Conservation (phyloP, 139 green algal genomes). For the Pseudopediastrum boryanum region DNA sequence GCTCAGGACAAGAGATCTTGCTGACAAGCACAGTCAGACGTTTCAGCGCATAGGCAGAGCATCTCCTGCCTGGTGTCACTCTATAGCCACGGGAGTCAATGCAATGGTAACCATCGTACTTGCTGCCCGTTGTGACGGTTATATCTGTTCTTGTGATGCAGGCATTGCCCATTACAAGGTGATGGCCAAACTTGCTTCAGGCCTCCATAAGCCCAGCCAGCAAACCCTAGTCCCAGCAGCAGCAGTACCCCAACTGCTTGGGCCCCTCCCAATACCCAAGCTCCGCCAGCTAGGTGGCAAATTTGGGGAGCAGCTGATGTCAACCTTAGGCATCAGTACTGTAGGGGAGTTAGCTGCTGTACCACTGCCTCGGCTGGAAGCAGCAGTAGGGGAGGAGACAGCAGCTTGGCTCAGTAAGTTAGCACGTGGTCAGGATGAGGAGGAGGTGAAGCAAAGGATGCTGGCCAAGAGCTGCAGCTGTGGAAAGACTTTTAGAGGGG, state of each 20-base stretch:
- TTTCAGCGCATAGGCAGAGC: too few relatives aligned
- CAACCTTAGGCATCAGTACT: background rate
- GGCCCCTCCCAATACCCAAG: slow-evolving; percentile 63
- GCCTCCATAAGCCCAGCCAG: slow-evolving; percentile 86
- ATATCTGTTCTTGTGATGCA: too few relatives aligned
- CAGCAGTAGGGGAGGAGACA: slow-evolving; percentile 48
- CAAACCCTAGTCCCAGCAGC: slow-evolving; percentile 78
- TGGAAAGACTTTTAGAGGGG: slow-evolving; percentile 82
- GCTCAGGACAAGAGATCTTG: too few relatives aligned
- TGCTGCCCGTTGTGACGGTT: too few relatives aligned
- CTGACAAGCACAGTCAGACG: too few relatives aligned
- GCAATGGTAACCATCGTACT: too few relatives aligned
- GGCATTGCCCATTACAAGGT: slow-evolving; percentile 74
- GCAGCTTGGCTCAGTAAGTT: slow-evolving; percentile 32
- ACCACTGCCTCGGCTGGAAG: slow-evolving; percentile 54
- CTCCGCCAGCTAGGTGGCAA: slow-evolving; percentile 80
- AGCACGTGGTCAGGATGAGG: slow-evolving; percentile 63
- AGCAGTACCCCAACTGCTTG: slow-evolving; percentile 66
- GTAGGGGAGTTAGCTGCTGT: slow-evolving; percentile 71
- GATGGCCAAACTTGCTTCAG: slow-evolving; percentile 83
- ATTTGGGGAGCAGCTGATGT: slow-evolving; percentile 66
- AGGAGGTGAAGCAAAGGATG: slow-evolving; percentile 67
- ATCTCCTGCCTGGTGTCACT: too few relatives aligned
- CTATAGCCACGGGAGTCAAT: too few relatives aligned
- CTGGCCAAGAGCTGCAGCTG: slow-evolving; percentile 75